Base-by-base conservation (phyloP, 768 basidiomycete species). In the Exsudoporus frostii region DNA sequence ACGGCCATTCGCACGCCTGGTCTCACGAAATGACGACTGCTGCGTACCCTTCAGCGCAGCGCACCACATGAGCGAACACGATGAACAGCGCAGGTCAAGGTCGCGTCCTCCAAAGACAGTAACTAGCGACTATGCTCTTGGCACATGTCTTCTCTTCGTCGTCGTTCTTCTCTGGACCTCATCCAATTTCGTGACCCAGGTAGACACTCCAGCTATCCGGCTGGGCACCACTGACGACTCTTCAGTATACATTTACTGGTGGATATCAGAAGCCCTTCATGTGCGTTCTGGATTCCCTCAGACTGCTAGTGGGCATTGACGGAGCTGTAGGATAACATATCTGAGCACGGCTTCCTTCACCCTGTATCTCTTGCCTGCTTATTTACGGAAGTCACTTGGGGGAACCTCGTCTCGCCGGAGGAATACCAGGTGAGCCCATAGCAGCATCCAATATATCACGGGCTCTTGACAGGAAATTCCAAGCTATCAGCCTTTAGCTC, bases 181-280 rank as follows among this genome's bases (percentile, higher is more conserved):
- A 11, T 89, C 88, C 43, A 95, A 87, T 68, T 96, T 94, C 64
- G 76, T 96, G 37, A 94, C 88, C 11, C 89, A 92, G 79, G 90
- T 86, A 59, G 39, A 54, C 33, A 19, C 33, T 14, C 30, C 20
- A 27, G 38, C 32, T 34, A 24, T 36, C 17, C 1, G 6, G 48
- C 30, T 47, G 33, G 24, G 40, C 30, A 32, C 25, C 19, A 24
- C 54, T 63, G 30, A 62, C 55, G 47, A 30, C n/a, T 44, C 36
- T 48, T 24, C 34, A 73, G 83, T 74, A 77, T 52, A 63, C 83
- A 54, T 80, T 81, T 48, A 74, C 73, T n/a, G 79, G 73, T 34
- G 92, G 90, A 39, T 96, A 85, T 61, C 81, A 87, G 66, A 98
- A 97, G 64, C 92, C 92, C 9, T 98, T 96, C 71, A 74, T 94